phyloP scores from a whole-genome alignment of 345 rosid species.

The Adansonia digitata region DNA sequence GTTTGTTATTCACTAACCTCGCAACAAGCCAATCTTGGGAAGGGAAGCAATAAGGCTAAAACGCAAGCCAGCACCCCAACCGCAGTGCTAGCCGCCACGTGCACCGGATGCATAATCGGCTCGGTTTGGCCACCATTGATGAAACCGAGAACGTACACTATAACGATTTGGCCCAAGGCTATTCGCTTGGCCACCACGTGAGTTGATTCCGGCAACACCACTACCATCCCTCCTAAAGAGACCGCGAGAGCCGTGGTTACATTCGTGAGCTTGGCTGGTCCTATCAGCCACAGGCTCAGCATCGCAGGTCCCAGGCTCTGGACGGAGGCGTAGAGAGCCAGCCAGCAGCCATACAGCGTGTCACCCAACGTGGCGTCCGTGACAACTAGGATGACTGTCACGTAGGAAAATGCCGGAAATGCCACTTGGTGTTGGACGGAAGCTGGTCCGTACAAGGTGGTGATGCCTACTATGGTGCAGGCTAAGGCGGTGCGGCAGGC shows the following conservation, averaged over 20 bases:
- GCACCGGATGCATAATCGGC: slow-evolving; percentile 65
- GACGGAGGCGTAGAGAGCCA: slow-evolving; percentile 61
- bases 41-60: slow-evolving; percentile 64
- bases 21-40: slow-evolving; percentile 63
- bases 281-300: slow-evolving; percentile 53
- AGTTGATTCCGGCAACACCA: slow-evolving; percentile 54
- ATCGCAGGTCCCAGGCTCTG: slow-evolving; percentile 71
- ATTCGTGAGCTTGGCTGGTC: slow-evolving; percentile 52
- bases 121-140: slow-evolving; percentile 50
- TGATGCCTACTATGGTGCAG: slow-evolving; percentile 58
- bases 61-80: slow-evolving; percentile 70
- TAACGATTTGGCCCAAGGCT: slow-evolving; percentile 75
- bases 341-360: slow-evolving; percentile 65
- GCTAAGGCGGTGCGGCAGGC: slow-evolving; percentile 74
- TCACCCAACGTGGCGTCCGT: slow-evolving; percentile 82
- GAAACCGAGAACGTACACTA: slow-evolving; percentile 55
- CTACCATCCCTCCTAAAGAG: slow-evolving; percentile 51
- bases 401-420: slow-evolving; percentile 83
- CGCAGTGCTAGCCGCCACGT: slow-evolving; percentile 71
- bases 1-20: slow-evolving; percentile 41
- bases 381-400: slow-evolving; percentile 49
- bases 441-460: slow-evolving; percentile 64
- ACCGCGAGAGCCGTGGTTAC: slow-evolving; percentile 55
- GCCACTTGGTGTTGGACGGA: slow-evolving; percentile 38
- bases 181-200: slow-evolving; percentile 64